Base-by-base conservation (phyloP, 2,329 filamentous ascomycete genomes). In the Ophiostoma australiae region DNA sequence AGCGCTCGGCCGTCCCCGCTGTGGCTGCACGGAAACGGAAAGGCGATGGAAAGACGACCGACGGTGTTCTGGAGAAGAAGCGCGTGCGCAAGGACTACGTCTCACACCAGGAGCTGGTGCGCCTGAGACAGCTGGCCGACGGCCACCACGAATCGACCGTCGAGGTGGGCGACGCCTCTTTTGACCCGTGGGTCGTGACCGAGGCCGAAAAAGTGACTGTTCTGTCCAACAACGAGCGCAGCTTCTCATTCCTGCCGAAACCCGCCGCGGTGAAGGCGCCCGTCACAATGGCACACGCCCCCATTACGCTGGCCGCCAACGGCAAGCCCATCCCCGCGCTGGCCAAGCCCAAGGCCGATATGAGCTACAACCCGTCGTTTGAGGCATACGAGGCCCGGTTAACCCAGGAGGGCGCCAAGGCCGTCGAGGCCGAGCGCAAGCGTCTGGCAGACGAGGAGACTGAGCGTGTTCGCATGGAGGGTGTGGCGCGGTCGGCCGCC, bases 321-420 rank as follows among this genome's bases (percentile, higher is more conserved):
- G 94, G 93, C 52, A 97, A 94, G 79, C 80, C 86, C 0, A 84
- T 97, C 10, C 91, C 92, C 1, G 89, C 93, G 2, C 91, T 99
- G 0, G 84, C 86, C 73, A 91, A 89, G 77, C 95, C 95, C 1
- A 86, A 89, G 7, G 92, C 90, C 20, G 93, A 92, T 72, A 92
- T 90, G 79, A 97, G 92, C 76, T 99, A 99, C 82, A 99, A 99
- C 79, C 95, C 95, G 0, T 83, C 87, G 6, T 96, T 96, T 76
- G 86, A 88, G 74, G 93, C 97, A 74, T 99, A 96, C 85, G 90
- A 94, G 76, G 85, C 87, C 10, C 87, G 94, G 20, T 82, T 97
- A 65, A 85, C 86, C 27, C 84, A 87, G 61, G 92, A 96, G 80
- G 91, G 92, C 66, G 86, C 89, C 71, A 92, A 91, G 80, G 94